phyloP scores from a whole-genome alignment of 805 yeast species.

The Starmerella apis region DNA sequence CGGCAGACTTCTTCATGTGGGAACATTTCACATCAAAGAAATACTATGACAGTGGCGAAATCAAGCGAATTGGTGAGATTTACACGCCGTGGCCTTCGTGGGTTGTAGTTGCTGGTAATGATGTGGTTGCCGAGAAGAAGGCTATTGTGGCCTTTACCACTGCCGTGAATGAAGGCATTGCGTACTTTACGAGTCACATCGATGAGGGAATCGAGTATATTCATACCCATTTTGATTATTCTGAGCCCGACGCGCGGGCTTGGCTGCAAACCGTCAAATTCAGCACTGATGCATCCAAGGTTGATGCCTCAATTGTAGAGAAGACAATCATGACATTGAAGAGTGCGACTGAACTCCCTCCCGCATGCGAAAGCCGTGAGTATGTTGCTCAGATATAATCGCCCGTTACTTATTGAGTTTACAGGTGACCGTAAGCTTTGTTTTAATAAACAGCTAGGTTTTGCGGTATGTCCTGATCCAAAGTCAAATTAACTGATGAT shows the following conservation, averaged over 20 bases:
- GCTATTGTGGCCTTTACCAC: slow-evolving; percentile 37
- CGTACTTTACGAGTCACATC: slow-evolving; percentile 47
- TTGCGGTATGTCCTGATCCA: too few species aligned
- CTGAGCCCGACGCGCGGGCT: slow-evolving; percentile 61
- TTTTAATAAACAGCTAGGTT: too few species aligned
- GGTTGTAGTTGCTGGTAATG: slow-evolving; percentile 54
- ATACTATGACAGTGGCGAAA: slow-evolving; percentile 69
- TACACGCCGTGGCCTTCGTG: slow-evolving; percentile 97
- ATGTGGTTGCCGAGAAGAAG: slow-evolving; percentile 30
- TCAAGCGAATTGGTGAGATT: slow-evolving; percentile 74
- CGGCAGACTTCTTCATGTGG: slow-evolving; percentile 87
- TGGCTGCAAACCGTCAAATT: slow-evolving; percentile 78
- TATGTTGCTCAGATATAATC: slow-evolving; percentile 12
- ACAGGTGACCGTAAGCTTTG: too few species aligned
- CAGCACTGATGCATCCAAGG: slow-evolving; percentile 38
- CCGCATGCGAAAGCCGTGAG: slow-evolving; percentile 19
- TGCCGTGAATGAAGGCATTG: slow-evolving; percentile 57
- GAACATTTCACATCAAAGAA: slow-evolving; percentile 81
- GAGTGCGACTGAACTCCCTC: slow-evolving; percentile 50
- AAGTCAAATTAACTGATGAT: too few species aligned
- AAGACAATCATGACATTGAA: slow-evolving; percentile 50
- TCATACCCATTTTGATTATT: slow-evolving; percentile 58
- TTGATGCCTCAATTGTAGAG: slow-evolving; percentile 41
- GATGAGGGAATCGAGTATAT: slow-evolving; percentile 62
- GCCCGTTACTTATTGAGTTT: not conserved